These are phyloP conservation scores for Allium fistulosum DNA, from an alignment of 106 monocot genomes.

Conservation along the genomic window DNA sequence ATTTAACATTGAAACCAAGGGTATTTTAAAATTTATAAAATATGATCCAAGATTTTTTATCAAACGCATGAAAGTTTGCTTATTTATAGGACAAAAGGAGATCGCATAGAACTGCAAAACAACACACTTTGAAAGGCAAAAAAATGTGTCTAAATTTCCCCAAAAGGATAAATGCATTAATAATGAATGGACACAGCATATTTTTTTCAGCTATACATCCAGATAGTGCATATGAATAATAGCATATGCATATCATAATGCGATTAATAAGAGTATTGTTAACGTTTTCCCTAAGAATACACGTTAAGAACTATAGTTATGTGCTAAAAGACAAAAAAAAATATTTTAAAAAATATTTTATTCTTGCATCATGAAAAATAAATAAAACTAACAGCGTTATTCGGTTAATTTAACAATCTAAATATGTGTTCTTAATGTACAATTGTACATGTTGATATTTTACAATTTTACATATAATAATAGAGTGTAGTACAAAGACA, in stretches of 20 bases:
- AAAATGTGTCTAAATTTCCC: slow-evolving; percentile 12
- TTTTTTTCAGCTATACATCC: neutral
- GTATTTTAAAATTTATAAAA: neutral
- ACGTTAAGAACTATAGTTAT: too few species aligned
- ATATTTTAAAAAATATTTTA: too few species aligned
- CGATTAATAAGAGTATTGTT: too few species aligned
- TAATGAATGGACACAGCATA: slow-evolving; percentile 1
- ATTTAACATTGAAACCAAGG: neutral
- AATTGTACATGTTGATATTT: neutral
- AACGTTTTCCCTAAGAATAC: too few species aligned
- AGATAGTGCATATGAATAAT: neutral
- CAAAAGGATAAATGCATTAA: slow-evolving; percentile 12
- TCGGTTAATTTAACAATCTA: neutral
- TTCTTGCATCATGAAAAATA: neutral
- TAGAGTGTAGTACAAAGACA: neutral
- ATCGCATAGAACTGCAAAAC: neutral
- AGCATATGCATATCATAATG: neutral
- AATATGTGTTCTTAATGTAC: neutral
- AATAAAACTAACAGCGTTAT: slow-evolving; percentile 5
- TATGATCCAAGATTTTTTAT: slow-evolving; percentile 1
- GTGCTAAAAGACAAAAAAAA: too few species aligned
- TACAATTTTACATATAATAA: neutral
- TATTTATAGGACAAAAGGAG: slow-evolving; percentile 13
- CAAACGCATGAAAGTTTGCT: neutral
- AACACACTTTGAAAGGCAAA: neutral